phyloP scores from a whole-genome alignment of 768 basidiomycete species.

The Lactifluus hygrophoroides region DNA sequence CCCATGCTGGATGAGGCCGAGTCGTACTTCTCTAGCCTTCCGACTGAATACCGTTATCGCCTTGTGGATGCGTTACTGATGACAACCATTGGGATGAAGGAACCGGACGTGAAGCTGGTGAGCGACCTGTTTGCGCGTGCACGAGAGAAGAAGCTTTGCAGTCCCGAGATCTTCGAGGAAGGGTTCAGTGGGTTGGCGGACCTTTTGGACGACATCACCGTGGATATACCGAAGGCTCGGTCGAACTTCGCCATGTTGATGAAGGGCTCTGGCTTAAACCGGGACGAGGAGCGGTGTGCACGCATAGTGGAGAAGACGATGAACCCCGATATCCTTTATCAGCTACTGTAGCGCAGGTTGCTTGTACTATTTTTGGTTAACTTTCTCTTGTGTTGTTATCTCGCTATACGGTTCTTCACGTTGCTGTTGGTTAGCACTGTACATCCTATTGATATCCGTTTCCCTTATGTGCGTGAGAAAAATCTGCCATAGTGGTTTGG shows the following conservation, averaged over 20 bases:
- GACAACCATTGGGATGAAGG: constrained; percentile 72
- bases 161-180: constrained; percentile 56
- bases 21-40: constrained; percentile 70
- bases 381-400: constrained; percentile 6
- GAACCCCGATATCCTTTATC: constrained; percentile 51
- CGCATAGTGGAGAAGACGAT: constrained; percentile 53
- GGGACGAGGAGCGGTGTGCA: constrained; percentile 46
- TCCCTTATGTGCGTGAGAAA: too few relatives aligned
- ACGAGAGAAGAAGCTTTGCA: constrained; percentile 50
- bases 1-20: constrained; percentile 84
- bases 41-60: constrained; percentile 49
- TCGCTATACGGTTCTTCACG: constrained; percentile 14
- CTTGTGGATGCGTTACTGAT: constrained; percentile 73
- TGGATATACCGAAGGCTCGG: constrained; percentile 86
- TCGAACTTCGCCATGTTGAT: constrained; percentile 67
- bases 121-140: constrained; percentile 64
- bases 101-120: constrained; percentile 72
- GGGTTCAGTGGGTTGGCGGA: constrained; percentile 61
- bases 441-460: too few relatives aligned
- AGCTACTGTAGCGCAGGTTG: constrained; percentile 11
- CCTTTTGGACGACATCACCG: constrained; percentile 83
- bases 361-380: background rate
- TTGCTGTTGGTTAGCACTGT: background rate
- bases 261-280: constrained; percentile 51
- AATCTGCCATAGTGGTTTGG: too few relatives aligned